These are phyloP conservation scores for Hypericum androsaemum DNA, from an alignment of 345 rosid species.

Conservation along the genomic window DNA sequence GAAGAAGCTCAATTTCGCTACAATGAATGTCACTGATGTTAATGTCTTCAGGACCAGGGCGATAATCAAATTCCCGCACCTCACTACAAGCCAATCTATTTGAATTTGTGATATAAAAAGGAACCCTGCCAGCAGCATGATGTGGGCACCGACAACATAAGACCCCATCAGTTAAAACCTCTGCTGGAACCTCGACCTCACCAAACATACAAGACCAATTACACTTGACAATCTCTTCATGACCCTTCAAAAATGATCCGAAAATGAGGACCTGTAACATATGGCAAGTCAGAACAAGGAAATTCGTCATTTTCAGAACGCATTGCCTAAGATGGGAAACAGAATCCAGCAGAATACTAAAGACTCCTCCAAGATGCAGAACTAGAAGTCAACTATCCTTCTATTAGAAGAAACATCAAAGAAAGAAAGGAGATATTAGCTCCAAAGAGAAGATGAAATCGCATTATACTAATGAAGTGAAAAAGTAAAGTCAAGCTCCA, in stretches of 20 bases:
- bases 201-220: conserved; percentile 98
- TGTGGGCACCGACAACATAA: conserved; percentile 59
- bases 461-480: too few species aligned
- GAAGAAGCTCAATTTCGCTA: conserved; percentile 26
- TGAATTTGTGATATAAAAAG: conserved; percentile 84
- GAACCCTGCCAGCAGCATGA: conserved; percentile 68
- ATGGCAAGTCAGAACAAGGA: neutral
- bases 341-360: too few species aligned
- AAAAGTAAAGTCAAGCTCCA: too few species aligned
- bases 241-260: conserved; percentile 60
- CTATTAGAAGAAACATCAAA: too few species aligned
- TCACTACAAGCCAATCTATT: conserved; percentile 93
- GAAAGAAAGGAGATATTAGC: too few species aligned
- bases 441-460: too few species aligned
- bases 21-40: conserved; percentile 18
- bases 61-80: conserved; percentile 88
- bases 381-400: too few species aligned
- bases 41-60: conserved; percentile 20
- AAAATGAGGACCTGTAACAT: conserved; percentile 51
- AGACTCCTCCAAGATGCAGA: too few species aligned
- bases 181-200: conserved; percentile 91
- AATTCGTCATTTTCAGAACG: neutral
- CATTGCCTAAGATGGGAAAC: too few species aligned
- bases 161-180: conserved; percentile 68
- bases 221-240: conserved; percentile 39